Percentiles rank a stretch among this genome's conserved stretches.
These are phyloP conservation scores for Ophiostoma sp. DNA, from an alignment of 2,329 filamentous ascomycete genomes.

Conservation along the genomic window DNA sequence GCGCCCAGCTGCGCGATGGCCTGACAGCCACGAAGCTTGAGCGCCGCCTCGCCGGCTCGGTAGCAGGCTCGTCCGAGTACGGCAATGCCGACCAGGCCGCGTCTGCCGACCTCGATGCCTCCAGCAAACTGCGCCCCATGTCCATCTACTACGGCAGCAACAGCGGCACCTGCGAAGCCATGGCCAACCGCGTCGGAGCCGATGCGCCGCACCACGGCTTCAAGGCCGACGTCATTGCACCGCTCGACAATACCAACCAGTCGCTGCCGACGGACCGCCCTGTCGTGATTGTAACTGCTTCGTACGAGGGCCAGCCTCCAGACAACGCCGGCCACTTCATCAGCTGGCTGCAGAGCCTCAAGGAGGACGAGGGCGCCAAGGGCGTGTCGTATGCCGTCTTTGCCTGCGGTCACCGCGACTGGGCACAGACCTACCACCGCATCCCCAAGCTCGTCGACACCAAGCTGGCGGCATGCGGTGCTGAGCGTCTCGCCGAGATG, in stretches of 20 bases:
- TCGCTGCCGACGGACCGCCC: conserved; percentile 56
- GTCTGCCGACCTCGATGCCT: background rate
- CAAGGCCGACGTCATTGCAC: conserved; percentile 42
- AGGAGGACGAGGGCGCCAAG: conserved; percentile 11
- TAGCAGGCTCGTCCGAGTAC: background rate
- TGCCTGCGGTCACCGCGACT: conserved; percentile 52
- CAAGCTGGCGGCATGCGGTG: conserved; percentile 46
- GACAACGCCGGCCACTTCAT: conserved; percentile 57
- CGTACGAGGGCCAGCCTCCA: conserved; percentile 68
- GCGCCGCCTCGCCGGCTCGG: conserved; percentile 16
- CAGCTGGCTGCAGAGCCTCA: conserved; percentile 14
- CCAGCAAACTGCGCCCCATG: conserved; percentile 40
- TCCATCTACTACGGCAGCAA: conserved; percentile 67
- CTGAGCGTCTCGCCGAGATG: conserved; percentile 42
- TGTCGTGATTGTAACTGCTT: conserved; percentile 59
- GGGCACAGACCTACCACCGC: conserved; percentile 59
- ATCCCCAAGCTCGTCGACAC: conserved; percentile 59
- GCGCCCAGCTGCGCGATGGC: conserved; percentile 47
- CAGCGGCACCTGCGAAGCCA: conserved; percentile 54
- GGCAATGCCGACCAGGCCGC: background rate
- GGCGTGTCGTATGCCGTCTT: conserved; percentile 61
- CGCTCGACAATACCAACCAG: conserved; percentile 57
- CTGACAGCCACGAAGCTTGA: conserved; percentile 33
- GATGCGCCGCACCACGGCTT: conserved; percentile 54
- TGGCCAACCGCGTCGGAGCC: conserved; percentile 58